Evolutionary conservation across 345 rosid genomes (phyloP).

Genomic region (Syzygium aqueum): DNA sequence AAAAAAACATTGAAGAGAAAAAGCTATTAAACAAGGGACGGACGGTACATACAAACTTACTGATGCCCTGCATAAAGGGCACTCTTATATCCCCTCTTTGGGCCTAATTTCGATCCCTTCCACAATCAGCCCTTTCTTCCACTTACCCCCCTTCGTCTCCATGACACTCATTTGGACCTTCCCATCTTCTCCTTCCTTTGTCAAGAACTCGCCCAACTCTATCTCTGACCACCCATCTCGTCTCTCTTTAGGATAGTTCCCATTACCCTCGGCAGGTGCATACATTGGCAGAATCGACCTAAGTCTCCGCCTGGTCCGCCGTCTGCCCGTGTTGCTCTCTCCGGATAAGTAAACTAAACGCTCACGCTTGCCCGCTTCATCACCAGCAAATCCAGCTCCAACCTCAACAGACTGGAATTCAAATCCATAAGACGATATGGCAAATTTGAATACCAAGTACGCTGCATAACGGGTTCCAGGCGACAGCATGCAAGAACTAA

Average conservation of each 20-base stretch:
- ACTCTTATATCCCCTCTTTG: background rate
- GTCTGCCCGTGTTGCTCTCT: background rate
- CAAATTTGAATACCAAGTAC: conserved; percentile 20
- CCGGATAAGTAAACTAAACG: background rate
- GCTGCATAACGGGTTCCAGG: background rate
- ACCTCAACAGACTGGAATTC: conserved; percentile 3
- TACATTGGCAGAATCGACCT: background rate
- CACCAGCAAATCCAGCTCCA: conserved; percentile 5
- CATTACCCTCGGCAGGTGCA: background rate
- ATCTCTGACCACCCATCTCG: conserved; percentile 13
- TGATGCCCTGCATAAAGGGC: background rate
- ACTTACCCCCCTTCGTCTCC: background rate
- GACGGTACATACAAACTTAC: background rate
- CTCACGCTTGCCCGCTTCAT: background rate
- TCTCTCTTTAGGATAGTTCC: background rate
- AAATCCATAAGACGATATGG: background rate
- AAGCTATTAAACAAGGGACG: background rate
- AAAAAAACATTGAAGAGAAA: background rate
- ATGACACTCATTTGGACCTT: conserved; percentile 6
- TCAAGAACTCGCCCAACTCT: conserved; percentile 20
- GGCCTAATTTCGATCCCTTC: background rate
- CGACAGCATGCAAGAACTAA: background rate
- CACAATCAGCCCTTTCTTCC: conserved; percentile 13
- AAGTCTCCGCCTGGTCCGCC: background rate
- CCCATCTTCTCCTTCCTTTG: conserved; percentile 3